phyloP scores from a whole-genome alignment of 1,139 yeast species.

The Wickerhamomyces sp. region DNA sequence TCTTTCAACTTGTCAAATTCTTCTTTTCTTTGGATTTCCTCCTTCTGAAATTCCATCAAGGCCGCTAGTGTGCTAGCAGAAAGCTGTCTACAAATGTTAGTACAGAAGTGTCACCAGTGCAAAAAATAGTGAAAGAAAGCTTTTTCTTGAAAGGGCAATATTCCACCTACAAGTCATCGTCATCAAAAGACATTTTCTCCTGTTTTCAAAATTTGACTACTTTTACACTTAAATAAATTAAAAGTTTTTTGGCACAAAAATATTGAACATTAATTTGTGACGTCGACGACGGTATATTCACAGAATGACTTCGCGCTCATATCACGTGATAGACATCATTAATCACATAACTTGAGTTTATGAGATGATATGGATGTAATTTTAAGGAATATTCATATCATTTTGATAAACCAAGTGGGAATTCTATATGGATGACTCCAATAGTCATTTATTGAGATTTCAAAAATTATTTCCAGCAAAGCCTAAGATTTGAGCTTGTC shows the following conservation, averaged over 20 bases:
- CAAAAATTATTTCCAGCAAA: too few relatives aligned
- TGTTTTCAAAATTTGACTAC: neutral
- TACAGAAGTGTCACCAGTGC: too few relatives aligned
- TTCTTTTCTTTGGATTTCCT: conserved; percentile 56
- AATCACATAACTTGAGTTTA: too few relatives aligned
- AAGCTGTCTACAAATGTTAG: conserved; percentile 24
- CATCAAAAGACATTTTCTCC: neutral
- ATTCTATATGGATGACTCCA: too few relatives aligned
- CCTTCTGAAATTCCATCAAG: conserved; percentile 61
- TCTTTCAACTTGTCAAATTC: conserved; percentile 53
- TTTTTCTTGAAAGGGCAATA: neutral
- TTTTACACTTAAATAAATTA: neutral
- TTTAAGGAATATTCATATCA: too few relatives aligned
- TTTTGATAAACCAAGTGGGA: too few relatives aligned
- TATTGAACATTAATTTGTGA: neutral
- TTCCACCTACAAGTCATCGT: neutral
- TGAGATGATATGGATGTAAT: too few relatives aligned
- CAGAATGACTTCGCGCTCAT: too few relatives aligned
- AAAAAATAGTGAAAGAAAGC: neutral
- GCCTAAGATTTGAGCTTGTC: too few relatives aligned
- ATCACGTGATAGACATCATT: too few relatives aligned
- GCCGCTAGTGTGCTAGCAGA: conserved; percentile 78
- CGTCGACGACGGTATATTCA: too few relatives aligned
- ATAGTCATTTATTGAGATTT: too few relatives aligned
- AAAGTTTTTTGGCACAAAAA: neutral